phyloP scores from a whole-genome alignment of 441 rosid genomes.

The Populus hybrid region DNA sequence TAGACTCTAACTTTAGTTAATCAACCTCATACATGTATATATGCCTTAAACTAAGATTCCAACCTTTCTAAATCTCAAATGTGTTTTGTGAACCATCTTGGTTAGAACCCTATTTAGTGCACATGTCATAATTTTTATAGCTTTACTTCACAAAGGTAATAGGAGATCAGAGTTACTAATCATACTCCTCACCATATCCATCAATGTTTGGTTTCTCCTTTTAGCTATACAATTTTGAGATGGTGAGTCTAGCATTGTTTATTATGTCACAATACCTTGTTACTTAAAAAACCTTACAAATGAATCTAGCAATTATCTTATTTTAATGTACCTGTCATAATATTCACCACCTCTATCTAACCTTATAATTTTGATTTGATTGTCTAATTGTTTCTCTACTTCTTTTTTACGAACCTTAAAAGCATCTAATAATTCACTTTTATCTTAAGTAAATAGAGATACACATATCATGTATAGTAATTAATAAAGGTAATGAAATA shows the following conservation, averaged over 20 bases:
- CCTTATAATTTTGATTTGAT: neutral
- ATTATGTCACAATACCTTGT: slow-evolving; percentile 4
- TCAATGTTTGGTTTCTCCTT: slow-evolving; percentile 2
- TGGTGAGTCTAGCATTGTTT: neutral
- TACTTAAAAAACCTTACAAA: slow-evolving; percentile 4
- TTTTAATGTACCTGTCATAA: neutral
- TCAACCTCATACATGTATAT: too few relatives aligned
- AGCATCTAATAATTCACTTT: neutral
- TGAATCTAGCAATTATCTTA: neutral
- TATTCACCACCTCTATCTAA: too few relatives aligned
- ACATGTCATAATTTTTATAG: neutral
- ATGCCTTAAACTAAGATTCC: neutral
- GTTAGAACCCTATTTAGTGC: neutral
- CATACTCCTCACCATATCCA: neutral
- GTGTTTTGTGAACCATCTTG: too few relatives aligned
- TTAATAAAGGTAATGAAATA: slow-evolving; percentile 11
- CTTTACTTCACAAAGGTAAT: neutral
- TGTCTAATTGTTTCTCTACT: neutral
- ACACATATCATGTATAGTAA: neutral
- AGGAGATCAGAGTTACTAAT: neutral
- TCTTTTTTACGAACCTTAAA: slow-evolving; percentile 4
- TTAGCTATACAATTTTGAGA: slow-evolving; percentile 8
- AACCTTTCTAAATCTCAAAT: too few relatives aligned
- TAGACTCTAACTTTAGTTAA: too few relatives aligned
- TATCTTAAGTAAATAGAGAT: neutral